A percentile compares a stretch with the other conserved stretches of the same genome.
Conservation (phyloP, 768 basidiomycete species). For the Suillus plorans region DNA sequence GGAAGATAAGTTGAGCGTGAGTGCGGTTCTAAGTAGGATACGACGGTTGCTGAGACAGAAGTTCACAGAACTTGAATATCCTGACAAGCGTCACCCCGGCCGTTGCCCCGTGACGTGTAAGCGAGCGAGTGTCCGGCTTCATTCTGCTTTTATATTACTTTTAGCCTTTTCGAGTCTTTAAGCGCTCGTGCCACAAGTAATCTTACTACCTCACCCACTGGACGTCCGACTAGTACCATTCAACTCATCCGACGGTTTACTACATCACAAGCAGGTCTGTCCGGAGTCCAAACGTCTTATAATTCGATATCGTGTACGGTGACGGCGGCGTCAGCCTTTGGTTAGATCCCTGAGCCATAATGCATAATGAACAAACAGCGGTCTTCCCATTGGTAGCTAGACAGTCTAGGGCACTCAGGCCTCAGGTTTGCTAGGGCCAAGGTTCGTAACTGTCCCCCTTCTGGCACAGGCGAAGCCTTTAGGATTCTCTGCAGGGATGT, state of each 20-base stretch:
- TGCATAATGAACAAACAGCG: background rate
- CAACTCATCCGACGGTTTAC: background rate
- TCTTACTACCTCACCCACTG: background rate
- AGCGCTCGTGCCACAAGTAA: background rate
- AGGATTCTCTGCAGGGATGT: background rate
- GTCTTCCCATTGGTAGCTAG: background rate
- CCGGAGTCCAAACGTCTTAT: no score
- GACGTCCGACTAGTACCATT: background rate
- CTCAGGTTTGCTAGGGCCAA: background rate
- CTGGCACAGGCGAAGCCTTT: background rate
- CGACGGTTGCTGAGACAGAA: conserved; percentile 2
- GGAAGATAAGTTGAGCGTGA: background rate
- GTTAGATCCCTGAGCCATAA: background rate
- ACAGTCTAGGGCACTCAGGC: no score
- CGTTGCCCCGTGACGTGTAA: conserved; percentile 7
- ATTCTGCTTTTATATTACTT: background rate
- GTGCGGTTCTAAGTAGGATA: conserved; percentile 5
- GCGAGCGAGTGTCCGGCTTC: conserved; percentile 1
- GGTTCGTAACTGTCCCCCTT: background rate
- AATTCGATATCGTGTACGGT: background rate
- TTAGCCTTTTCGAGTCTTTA: background rate
- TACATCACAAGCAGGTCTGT: background rate
- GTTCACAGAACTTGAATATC: conserved; percentile 6
- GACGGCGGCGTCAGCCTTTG: background rate
- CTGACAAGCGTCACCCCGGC: background rate